Base-by-base conservation (phyloP, 257 asterid species). In the Fraxinus pennsylvanica region DNA sequence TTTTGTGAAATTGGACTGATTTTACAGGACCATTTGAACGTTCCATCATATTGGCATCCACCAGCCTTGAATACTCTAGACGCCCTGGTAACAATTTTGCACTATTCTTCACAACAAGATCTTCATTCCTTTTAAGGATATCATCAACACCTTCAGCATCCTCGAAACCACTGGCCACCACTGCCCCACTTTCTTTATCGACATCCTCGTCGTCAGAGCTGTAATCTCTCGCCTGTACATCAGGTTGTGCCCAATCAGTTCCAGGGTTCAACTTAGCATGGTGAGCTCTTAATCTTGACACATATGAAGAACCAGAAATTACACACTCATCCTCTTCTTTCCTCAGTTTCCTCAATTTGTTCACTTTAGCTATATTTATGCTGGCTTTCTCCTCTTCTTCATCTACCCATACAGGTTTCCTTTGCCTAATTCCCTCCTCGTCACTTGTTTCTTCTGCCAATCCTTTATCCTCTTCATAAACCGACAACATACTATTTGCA, bases 1-100 rank as follows among this genome's bases (percentile, higher is more conserved):
- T 93, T 80, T 88, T 90, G 79, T 96, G 99, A 85, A 96, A 96
- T 85, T 96, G 88, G 22, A 93, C 99, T 10, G 98, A 90, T 76
- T 91, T 92, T 63, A 96, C 71, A 0, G 91, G 89, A 75, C 87
- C 92, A 5, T 81, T 87, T 0, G 94, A 88, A 74, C 91, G 91
- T 70, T 91, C 93, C 74, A 86, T 88, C 81, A 80, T 78, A 79
- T 92, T 92, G 29, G 94, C 99, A 90, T 96, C 96, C 27, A 84
- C 88, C 82, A 96, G 78, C 75, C 92, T 91, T 0, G 98, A 91
- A 81, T 85, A 90, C 81, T 92, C 99, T 6, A 96, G 94, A 74
- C 80, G 81, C 29, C 98, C 96, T 0, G 96, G 95, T 66, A 91
- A 88, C 67, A 96, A 77, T 63, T 87, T 95, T 27, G 73, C 15